Evolutionary conservation across 73 alveolate genomes (phyloP).

Genomic region (Stentor roeselii): DNA sequence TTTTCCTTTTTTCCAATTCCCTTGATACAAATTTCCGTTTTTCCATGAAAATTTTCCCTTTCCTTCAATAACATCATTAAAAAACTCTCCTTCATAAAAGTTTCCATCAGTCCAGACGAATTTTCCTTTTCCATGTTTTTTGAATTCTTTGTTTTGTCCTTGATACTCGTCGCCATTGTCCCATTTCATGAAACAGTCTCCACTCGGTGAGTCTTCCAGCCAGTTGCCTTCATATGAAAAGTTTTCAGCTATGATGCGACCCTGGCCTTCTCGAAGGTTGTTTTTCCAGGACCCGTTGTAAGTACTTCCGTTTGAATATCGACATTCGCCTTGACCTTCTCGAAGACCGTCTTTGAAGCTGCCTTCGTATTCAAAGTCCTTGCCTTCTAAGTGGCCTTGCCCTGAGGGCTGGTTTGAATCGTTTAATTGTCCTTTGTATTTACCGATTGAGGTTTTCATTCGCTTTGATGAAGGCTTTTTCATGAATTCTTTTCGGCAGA

Average conservation of each 20-base stretch:
- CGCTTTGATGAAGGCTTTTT: too few species aligned
- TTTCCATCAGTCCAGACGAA: slow-evolving; percentile 68
- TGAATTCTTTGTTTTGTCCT: slow-evolving; percentile 75
- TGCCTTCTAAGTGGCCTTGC: too few species aligned
- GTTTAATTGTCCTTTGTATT: too few species aligned
- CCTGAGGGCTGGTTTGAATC: too few species aligned
- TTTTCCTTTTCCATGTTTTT: slow-evolving; percentile 69
- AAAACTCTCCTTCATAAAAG: slow-evolving; percentile 82
- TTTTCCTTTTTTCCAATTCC: slow-evolving; percentile 58
- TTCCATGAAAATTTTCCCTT: slow-evolving; percentile 71
- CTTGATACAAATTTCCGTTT: slow-evolving; percentile 83
- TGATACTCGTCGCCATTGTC: slow-evolving; percentile 69
- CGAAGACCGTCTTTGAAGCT: slow-evolving; percentile 21
- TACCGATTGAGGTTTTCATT: too few species aligned
- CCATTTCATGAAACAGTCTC: slow-evolving; percentile 69
- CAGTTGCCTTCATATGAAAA: slow-evolving; percentile 1
- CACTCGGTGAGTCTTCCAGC: slow-evolving; percentile 63
- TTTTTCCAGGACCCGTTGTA: slow-evolving; percentile 72
- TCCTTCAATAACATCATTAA: slow-evolving; percentile 80
- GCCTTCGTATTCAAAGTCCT: slow-evolving; percentile 11
- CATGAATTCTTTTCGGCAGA: too few species aligned
- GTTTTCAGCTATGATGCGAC: slow-evolving; percentile 37
- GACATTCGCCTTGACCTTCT: slow-evolving; percentile 67
- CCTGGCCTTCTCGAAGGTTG: slow-evolving; percentile 65
- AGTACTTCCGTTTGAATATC: slow-evolving; percentile 60